Percentiles rank a stretch among this genome's conserved stretches.
Evolutionary conservation across 495 filamentous ascomycete genomes (phyloP).

Genomic region (Stereocaulon alpinum): DNA sequence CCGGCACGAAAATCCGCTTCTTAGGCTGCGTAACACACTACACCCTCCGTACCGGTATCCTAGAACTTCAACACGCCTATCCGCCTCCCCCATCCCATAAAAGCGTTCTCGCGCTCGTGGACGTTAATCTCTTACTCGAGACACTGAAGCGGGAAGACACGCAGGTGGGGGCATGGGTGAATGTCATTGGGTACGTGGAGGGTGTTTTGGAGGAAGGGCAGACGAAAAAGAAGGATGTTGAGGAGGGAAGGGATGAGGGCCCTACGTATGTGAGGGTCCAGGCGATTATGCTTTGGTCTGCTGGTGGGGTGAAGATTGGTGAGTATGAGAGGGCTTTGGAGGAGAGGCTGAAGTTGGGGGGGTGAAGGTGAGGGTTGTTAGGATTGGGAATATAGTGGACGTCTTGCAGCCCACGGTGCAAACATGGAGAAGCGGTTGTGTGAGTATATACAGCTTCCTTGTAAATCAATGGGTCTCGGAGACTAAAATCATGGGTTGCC

Average conservation of each 20-base stretch:
- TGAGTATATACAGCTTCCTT: too few relatives aligned
- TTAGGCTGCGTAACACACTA: constrained; percentile 77
- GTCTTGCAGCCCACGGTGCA: background rate
- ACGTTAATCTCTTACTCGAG: constrained; percentile 61
- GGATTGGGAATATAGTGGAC: background rate
- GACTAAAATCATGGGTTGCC: too few relatives aligned
- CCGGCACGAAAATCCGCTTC: constrained; percentile 75
- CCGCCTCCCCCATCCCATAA: constrained; percentile 28
- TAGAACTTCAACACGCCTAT: constrained; percentile 59
- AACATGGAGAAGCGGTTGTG: background rate
- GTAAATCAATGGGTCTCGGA: too few relatives aligned
- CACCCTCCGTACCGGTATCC: constrained; percentile 41
- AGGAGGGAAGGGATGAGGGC: background rate
- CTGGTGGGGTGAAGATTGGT: constrained; percentile 51
- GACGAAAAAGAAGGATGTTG: background rate
- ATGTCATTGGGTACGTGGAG: constrained; percentile 72
- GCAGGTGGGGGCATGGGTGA: constrained; percentile 76
- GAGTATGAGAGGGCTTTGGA: constrained; percentile 47
- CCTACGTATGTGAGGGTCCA: constrained; percentile 34
- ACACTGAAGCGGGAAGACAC: constrained; percentile 52
- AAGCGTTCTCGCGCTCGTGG: constrained; percentile 44
- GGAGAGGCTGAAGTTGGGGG: constrained; percentile 4
- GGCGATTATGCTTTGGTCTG: constrained; percentile 55
- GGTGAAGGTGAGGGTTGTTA: background rate
- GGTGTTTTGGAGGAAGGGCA: constrained; percentile 3